phyloP scores from a whole-genome alignment of 2,329 filamentous ascomycete genomes.

The Aplosporella prunicola region DNA sequence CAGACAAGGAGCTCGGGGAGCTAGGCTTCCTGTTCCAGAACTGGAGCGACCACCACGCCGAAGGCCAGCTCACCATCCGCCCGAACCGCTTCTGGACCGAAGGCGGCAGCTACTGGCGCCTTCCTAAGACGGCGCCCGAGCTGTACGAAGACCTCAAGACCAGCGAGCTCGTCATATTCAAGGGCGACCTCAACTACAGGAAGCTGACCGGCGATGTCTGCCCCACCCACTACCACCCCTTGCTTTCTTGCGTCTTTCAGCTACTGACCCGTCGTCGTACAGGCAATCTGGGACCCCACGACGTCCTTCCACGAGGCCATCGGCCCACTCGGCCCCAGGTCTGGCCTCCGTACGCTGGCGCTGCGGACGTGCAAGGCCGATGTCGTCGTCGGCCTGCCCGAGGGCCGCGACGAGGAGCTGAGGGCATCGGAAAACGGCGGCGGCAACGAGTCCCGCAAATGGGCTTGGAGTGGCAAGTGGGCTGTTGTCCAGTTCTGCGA shows the following conservation, averaged over 20 bases:
- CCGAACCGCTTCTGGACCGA: constrained; percentile 90
- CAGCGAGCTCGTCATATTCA: constrained; percentile 87
- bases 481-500: constrained; percentile 81
- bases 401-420: constrained; percentile 75
- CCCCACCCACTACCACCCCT: constrained; percentile 13
- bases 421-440: constrained; percentile 58
- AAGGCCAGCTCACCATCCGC: constrained; percentile 74
- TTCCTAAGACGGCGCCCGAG: constrained; percentile 58
- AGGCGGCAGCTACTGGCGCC: constrained; percentile 76
- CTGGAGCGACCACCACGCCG: constrained; percentile 70
- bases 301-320: constrained; percentile 80
- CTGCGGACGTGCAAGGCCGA: constrained; percentile 95
- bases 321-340: constrained; percentile 72
- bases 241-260: neutral
- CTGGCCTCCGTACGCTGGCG: constrained; percentile 74
- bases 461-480: constrained; percentile 96
- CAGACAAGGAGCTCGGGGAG: constrained; percentile 56
- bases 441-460: constrained; percentile 64
- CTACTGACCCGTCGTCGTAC: constrained; percentile 10
- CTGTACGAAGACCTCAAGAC: constrained; percentile 69
- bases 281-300: constrained; percentile 75
- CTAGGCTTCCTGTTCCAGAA: constrained; percentile 70
- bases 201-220: constrained; percentile 84
- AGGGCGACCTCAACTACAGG: constrained; percentile 93
- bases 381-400: constrained; percentile 77